Percentiles rank a stretch among this genome's conserved stretches.
Conservation (phyloP, 495 filamentous ascomycete species). For the Xylaria palmicola region DNA sequence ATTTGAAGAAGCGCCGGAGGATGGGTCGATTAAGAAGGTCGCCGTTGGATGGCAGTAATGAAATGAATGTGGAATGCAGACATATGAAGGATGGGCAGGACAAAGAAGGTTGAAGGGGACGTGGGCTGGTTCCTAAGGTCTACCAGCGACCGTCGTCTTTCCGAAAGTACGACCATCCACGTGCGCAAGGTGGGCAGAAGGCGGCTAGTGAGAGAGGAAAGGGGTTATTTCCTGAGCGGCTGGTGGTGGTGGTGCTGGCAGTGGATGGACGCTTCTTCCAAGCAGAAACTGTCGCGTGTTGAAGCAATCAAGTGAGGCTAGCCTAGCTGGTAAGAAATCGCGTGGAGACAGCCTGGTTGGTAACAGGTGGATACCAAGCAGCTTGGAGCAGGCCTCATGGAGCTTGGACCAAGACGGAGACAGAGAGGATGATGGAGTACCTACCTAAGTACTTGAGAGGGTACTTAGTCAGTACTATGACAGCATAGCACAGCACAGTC, state of each 20-base stretch:
- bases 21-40: not conserved
- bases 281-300: conserved; percentile 34
- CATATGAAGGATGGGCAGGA: not conserved
- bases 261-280: conserved; percentile 10
- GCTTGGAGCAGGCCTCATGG: conserved; percentile 5
- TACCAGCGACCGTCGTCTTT: conserved; percentile 17
- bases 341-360: conserved; percentile 7
- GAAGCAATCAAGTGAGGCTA: conserved; percentile 13
- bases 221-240: not conserved
- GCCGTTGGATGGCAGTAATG: not conserved
- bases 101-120: conserved; percentile 11
- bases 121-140: conserved; percentile 16
- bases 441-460: conserved; percentile 7
- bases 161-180: conserved; percentile 13
- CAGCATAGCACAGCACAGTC: not conserved
- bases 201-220: conserved; percentile 1
- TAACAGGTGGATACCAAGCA: not conserved
- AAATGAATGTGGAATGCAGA: not conserved
- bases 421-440: not conserved
- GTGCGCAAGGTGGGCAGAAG: not conserved
- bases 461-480: conserved; percentile 8
- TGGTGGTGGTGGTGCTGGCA: conserved; percentile 19
- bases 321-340: conserved; percentile 5
- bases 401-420: conserved; percentile 15
- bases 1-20: not conserved